These are phyloP conservation scores for Gossypium rotundifolium DNA, from an alignment of 345 rosid species.

Conservation along the genomic window DNA sequence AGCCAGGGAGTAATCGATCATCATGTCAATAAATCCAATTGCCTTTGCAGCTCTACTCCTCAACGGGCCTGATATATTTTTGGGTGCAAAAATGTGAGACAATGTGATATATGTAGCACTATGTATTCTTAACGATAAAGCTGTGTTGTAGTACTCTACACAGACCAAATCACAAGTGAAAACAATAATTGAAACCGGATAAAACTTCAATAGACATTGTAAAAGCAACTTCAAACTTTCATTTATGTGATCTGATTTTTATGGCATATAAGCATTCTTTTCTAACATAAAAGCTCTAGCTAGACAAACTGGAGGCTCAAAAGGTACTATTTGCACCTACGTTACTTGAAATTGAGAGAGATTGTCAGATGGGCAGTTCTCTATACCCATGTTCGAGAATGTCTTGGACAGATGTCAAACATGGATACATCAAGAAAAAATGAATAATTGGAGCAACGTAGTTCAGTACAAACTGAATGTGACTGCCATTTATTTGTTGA, in stretches of 20 bases:
- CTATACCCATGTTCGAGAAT: no score
- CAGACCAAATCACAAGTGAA: background rate
- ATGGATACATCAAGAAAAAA: no score
- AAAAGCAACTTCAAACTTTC: background rate
- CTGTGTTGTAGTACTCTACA: background rate
- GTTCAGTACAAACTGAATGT: no score
- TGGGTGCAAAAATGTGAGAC: background rate
- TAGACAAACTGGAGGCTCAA: background rate
- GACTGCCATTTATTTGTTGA: no score
- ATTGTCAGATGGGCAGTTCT: no score
- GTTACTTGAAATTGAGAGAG: background rate
- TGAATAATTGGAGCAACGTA: no score
- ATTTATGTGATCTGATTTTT: background rate
- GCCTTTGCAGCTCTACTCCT: constrained; percentile 89
- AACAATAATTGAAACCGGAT: background rate
- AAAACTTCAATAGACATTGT: background rate
- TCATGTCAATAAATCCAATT: constrained; percentile 68
- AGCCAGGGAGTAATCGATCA: constrained; percentile 59
- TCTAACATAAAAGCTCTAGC: background rate
- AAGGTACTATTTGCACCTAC: background rate
- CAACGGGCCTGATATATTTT: constrained; percentile 50
- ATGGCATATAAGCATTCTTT: background rate
- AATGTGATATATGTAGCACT: background rate
- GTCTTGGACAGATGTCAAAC: no score
- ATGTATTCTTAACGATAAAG: background rate